These are phyloP conservation scores for Babesia gibsoni DNA, from an alignment of 169 alveolate species.

Conservation along the genomic window DNA sequence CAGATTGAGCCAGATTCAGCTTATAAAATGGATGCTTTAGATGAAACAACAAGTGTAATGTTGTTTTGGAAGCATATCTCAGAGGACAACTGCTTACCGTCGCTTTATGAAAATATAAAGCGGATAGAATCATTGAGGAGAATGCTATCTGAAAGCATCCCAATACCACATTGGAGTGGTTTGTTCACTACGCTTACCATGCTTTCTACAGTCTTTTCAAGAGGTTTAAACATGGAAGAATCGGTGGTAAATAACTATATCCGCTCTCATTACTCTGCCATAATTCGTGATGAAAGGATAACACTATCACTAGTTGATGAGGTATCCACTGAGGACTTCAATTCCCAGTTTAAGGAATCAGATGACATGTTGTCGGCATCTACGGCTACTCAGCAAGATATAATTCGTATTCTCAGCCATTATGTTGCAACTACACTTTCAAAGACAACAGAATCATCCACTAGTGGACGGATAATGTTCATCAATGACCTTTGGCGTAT, in stretches of 20 bases:
- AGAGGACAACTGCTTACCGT: conserved; percentile 28
- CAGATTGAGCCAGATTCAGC: background rate
- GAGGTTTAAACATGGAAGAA: background rate
- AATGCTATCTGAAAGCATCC: conserved; percentile 5
- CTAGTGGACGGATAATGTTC: background rate
- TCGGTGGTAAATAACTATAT: background rate
- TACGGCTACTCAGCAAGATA: too few species aligned
- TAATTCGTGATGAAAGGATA: background rate
- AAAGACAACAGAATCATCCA: background rate
- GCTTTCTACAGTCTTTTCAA: conserved; percentile 23
- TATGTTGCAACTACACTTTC: background rate
- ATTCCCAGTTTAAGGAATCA: too few species aligned
- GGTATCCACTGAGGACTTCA: background rate
- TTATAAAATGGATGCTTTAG: background rate
- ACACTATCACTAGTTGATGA: background rate
- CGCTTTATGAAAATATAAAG: background rate
- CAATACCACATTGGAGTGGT: conserved; percentile 26
- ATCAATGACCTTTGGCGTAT: conserved; percentile 22
- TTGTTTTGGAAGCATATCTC: conserved; percentile 28
- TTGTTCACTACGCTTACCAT: background rate
- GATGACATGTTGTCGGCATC: too few species aligned
- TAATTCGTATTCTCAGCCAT: too few species aligned
- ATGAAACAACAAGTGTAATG: background rate
- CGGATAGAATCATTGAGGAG: conserved; percentile 12
- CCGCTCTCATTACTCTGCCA: background rate